Evolutionary conservation across 208 protist species (phyloP), one percentile per base, ranked within the genome.

Genomic region (Wallacemonas collosoma): DNA sequence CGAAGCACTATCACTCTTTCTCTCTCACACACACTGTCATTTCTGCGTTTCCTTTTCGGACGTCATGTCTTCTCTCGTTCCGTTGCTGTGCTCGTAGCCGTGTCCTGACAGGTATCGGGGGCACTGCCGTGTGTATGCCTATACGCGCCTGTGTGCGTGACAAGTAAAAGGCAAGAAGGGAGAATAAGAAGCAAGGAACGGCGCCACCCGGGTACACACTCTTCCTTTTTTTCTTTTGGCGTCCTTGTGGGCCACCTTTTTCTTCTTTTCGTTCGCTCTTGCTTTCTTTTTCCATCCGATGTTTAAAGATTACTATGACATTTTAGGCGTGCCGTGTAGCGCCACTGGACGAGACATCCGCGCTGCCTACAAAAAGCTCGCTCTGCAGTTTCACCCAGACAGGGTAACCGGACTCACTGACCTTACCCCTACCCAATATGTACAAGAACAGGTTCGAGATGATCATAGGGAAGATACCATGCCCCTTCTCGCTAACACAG

Each of bases 231-330:
- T 72, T 66, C 17, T 67, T 62, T 57, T 67, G 35, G 63, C 48
- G 9, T 39, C 44, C 17, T 68, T 40, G 38, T 38, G 14, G 15
- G 57, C 47, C 48, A 43, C 48, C 45, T 62, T 36, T 61, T 71
- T 44, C 14, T 44, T 3, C 1, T 5, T 64, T 60, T 74, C 1
- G 17, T 67, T 6, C 39, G 50, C 4, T 45, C 11, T 38, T 7
- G 14, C 48, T n/a, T 0, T 51, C 26, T 44, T 36, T 66, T 26
- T 26, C 26, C 26, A 26, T 26, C 26, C 26, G 7, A 96, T 96
- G 92, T 89, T 97, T 60, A 93, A 90, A 61, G 89, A 97, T 64
- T 97, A 95, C 51, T 97, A 97, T 60, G 77, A 68, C 17, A 74
- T 93, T 15, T 63, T 97, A 6, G 81, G 79, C 41, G 75, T 95